Conservation (phyloP, 768 basidiomycete genomes). For the Hirschioporus abietinus region DNA sequence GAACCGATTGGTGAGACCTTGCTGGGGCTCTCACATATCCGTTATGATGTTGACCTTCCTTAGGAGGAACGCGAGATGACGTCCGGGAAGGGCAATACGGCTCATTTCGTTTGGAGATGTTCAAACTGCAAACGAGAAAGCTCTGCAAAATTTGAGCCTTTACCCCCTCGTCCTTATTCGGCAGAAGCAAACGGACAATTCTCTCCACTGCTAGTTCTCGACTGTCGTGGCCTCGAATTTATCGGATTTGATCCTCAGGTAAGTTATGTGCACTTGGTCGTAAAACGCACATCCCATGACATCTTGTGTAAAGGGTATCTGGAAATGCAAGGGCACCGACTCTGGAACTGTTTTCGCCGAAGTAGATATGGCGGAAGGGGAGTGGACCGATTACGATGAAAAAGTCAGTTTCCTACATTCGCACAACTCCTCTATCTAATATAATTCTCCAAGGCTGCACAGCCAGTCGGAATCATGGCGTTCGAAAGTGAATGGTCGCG, state of each 20-base stretch:
- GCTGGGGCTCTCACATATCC: not conserved
- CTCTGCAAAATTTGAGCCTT: conserved; percentile 70
- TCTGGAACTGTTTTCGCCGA: conserved; percentile 54
- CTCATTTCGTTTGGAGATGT: conserved; percentile 81
- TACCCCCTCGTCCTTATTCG: conserved; percentile 48
- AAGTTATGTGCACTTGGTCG: conserved; percentile 16
- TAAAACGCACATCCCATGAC: conserved; percentile 1
- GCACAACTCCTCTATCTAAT: conserved; percentile 6
- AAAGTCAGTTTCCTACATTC: conserved; percentile 44
- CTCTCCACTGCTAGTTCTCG: conserved; percentile 62
- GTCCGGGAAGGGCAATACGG: conserved; percentile 59
- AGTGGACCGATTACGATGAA: conserved; percentile 91
- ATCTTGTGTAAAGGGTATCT: conserved; percentile 51
- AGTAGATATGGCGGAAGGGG: conserved; percentile 58
- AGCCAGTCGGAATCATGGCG: conserved; percentile 67
- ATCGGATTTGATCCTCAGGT: conserved; percentile 70
- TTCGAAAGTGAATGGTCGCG: conserved; percentile 63
- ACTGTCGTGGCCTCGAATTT: conserved; percentile 87
- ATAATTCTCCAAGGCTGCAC: conserved; percentile 36
- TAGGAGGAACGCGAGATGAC: conserved; percentile 67
- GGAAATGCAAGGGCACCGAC: conserved; percentile 66
- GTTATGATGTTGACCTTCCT: not conserved
- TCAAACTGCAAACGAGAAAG: conserved; percentile 74
- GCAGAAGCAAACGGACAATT: conserved; percentile 56
- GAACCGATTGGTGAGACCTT: conserved; percentile 53